Evolutionary conservation across 257 asterid genomes (phyloP).

Genomic region (Buddleja alternifolia): DNA sequence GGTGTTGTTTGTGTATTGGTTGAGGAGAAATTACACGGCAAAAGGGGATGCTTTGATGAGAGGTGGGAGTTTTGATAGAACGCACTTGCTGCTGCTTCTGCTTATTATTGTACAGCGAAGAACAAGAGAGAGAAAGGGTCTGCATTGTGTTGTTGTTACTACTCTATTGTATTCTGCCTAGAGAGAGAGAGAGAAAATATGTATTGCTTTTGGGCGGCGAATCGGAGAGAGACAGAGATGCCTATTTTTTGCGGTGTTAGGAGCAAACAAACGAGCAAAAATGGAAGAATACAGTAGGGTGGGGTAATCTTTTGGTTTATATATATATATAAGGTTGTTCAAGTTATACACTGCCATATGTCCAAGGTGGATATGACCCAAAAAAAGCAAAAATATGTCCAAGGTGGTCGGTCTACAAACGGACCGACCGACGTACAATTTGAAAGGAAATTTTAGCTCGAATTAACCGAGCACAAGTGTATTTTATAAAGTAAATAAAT

Average conservation of each 20-base stretch:
- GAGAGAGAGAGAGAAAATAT: too few relatives aligned
- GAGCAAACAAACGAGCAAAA: background rate
- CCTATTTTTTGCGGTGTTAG: background rate
- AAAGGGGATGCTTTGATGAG: conserved; percentile 34
- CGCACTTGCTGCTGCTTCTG: background rate
- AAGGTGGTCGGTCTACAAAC: too few relatives aligned
- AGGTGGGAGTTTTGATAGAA: conserved; percentile 28
- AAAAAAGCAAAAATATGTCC: too few relatives aligned
- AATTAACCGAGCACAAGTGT: too few relatives aligned
- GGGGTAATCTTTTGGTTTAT: too few relatives aligned
- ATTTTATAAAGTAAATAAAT: too few relatives aligned
- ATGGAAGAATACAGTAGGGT: too few relatives aligned
- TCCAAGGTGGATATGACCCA: too few relatives aligned
- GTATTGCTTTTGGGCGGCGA: conserved; percentile 27
- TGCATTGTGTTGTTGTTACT: conserved; percentile 30
- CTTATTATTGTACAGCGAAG: conserved; percentile 32
- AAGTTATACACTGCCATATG: conserved; percentile 21
- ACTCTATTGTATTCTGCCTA: too few relatives aligned
- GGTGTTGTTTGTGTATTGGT: conserved; percentile 13
- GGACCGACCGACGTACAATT: too few relatives aligned
- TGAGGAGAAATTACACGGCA: conserved; percentile 32
- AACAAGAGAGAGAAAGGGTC: conserved; percentile 42
- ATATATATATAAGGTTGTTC: background rate
- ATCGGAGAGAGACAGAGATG: conserved; percentile 18
- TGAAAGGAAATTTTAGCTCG: too few relatives aligned